Percentiles rank a stretch among this genome's conserved stretches.
Evolutionary conservation across 1,139 yeast species (phyloP).

Genomic region (Yarrowia galli): DNA sequence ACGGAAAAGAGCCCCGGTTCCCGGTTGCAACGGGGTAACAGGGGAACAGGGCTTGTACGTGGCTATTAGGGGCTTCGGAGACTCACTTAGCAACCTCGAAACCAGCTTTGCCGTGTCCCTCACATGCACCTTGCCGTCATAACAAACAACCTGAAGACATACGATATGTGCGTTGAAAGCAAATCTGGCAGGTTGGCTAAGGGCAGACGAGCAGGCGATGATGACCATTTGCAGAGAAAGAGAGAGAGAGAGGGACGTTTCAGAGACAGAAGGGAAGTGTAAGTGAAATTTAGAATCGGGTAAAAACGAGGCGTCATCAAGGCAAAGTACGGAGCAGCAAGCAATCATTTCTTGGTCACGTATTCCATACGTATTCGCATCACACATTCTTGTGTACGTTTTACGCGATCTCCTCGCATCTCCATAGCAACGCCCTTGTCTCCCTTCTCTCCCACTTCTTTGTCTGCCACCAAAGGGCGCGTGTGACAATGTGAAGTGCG

Average conservation of each 20-base stretch:
- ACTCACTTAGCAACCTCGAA: background rate
- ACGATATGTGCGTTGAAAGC: constrained; percentile 25
- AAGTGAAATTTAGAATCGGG: constrained; percentile 12
- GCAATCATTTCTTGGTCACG: background rate
- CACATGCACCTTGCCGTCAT: constrained; percentile 22
- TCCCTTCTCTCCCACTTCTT: constrained; percentile 14
- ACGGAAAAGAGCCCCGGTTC: background rate
- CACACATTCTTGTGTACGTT: no score
- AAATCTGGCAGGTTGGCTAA: constrained; percentile 14
- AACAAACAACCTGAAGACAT: constrained; percentile 13
- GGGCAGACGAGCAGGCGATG: background rate
- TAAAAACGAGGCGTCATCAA: no score
- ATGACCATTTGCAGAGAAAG: no score
- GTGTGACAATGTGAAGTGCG: constrained; percentile 5
- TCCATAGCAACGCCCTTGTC: constrained; percentile 4
- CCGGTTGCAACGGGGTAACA: background rate
- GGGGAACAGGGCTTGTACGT: background rate
- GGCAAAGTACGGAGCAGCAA: no score
- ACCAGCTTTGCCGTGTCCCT: background rate
- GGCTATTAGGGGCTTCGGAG: background rate
- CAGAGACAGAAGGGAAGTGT: background rate
- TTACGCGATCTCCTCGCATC: background rate
- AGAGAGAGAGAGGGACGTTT: no score
- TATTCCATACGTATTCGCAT: no score
- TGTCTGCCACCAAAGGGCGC: background rate